phyloP scores from a whole-genome alignment of 257 asterid species.

The Nicotiana knightiana region DNA sequence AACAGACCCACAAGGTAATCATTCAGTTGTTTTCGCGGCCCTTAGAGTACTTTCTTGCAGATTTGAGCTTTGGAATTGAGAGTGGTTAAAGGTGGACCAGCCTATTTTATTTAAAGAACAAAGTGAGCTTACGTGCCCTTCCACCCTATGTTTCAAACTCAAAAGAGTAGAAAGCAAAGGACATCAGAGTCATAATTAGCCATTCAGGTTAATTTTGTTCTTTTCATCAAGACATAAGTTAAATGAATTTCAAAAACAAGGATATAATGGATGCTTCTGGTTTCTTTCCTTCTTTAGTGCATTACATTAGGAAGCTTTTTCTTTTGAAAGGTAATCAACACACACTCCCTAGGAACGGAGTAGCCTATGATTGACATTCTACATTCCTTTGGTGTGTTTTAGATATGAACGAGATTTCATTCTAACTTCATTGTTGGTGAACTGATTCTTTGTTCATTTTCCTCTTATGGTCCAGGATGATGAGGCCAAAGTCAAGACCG shows the following conservation, averaged over 20 bases:
- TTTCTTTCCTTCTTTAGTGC: background rate
- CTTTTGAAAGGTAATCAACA: background rate
- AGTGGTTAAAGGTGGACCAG: background rate
- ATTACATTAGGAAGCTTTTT: background rate
- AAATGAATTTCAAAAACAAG: background rate
- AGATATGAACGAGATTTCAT: background rate
- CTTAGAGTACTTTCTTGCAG: background rate
- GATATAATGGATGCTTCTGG: background rate
- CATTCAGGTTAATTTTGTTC: background rate
- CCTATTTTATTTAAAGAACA: background rate
- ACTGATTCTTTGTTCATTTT: constrained; percentile 10
- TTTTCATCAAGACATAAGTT: background rate
- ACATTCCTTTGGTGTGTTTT: background rate
- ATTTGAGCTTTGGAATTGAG: background rate
- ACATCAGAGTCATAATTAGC: background rate
- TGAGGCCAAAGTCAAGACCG: constrained; percentile 84
- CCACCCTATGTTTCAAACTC: background rate
- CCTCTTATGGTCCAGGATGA: constrained; percentile 53
- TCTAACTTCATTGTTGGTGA: background rate
- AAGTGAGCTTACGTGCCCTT: background rate
- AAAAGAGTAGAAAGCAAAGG: background rate
- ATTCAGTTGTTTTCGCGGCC: background rate
- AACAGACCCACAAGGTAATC: constrained; percentile 80
- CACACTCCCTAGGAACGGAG: background rate
- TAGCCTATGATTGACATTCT: background rate